These are phyloP conservation scores for Mycena rebaudengoi DNA, from an alignment of 768 basidiomycete species.

Conservation along the genomic window DNA sequence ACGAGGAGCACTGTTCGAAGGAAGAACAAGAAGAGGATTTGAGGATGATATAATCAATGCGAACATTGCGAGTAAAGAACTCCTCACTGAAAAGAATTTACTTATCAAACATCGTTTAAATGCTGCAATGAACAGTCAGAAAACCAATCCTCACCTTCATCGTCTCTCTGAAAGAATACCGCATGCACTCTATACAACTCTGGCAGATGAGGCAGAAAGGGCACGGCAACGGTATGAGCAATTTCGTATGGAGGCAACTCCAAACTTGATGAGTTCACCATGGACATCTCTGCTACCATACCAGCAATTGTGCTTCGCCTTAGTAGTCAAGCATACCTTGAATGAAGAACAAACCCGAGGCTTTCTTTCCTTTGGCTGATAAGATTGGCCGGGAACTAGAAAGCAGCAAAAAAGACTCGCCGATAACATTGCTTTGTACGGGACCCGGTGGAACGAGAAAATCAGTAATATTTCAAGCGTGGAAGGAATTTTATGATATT, in stretches of 20 bases:
- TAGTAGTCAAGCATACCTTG: background rate
- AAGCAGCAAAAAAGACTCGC: background rate
- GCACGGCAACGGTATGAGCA: background rate
- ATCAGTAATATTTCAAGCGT: constrained; percentile 29
- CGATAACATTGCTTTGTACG: background rate
- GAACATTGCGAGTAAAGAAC: background rate
- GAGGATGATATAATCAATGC: background rate
- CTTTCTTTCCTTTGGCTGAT: constrained; percentile 14
- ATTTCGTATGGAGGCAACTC: background rate
- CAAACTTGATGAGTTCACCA: background rate
- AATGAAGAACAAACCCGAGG: background rate
- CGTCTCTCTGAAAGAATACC: background rate
- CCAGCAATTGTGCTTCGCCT: background rate
- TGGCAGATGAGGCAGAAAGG: background rate
- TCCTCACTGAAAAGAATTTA: background rate
- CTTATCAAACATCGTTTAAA: background rate
- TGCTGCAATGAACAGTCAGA: background rate
- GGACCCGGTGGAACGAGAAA: constrained; percentile 35
- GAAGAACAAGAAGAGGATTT: background rate
- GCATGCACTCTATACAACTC: background rate
- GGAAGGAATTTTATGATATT: constrained; percentile 21
- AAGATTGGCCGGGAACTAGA: no score
- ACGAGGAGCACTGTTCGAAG: background rate
- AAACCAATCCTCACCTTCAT: background rate
- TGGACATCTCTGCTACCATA: background rate